phyloP scores from a whole-genome alignment of 2,329 filamentous ascomycete species.

The Trichoderma arundinaceum region DNA sequence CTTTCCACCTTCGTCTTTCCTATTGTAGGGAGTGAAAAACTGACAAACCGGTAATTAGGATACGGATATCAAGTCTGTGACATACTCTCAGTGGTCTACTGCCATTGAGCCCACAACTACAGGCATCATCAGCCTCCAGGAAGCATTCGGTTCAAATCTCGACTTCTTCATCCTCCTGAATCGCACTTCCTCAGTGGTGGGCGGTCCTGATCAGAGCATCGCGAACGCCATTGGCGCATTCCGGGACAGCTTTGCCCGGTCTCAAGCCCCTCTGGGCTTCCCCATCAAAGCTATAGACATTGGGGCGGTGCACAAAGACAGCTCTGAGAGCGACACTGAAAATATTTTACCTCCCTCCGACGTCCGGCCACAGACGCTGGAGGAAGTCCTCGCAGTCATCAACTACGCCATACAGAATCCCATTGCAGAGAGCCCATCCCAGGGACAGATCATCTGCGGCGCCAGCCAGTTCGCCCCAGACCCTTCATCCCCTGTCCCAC shows the following conservation, averaged over 20 bases:
- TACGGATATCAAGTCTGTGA: neutral
- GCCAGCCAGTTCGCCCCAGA: conserved; percentile 4
- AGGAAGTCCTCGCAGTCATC: conserved; percentile 27
- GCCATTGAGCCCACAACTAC: conserved; percentile 4
- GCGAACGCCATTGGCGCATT: conserved; percentile 16
- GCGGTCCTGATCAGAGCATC: conserved; percentile 5
- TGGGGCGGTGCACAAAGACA: neutral
- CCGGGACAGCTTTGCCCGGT: conserved; percentile 25
- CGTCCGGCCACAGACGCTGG: conserved; percentile 8
- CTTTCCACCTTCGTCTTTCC: neutral
- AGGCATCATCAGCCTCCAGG: conserved; percentile 15
- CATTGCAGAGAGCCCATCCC: neutral
- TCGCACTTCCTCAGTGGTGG: conserved; percentile 18
- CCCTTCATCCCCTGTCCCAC: neutral
- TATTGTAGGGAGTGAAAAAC: neutral
- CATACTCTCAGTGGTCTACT: conserved; percentile 17
- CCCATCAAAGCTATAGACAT: conserved; percentile 24
- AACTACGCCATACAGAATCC: conserved; percentile 27
- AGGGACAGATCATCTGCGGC: conserved; percentile 28
- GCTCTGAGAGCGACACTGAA: neutral
- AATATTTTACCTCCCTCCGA: neutral
- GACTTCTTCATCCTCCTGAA: conserved; percentile 29
- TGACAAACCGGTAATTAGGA: neutral
- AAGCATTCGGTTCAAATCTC: conserved; percentile 14
- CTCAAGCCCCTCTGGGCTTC: conserved; percentile 10